Evolutionary conservation across 202 grass and related monocot genomes (phyloP).

Genomic region (Eragrostis tef): DNA sequence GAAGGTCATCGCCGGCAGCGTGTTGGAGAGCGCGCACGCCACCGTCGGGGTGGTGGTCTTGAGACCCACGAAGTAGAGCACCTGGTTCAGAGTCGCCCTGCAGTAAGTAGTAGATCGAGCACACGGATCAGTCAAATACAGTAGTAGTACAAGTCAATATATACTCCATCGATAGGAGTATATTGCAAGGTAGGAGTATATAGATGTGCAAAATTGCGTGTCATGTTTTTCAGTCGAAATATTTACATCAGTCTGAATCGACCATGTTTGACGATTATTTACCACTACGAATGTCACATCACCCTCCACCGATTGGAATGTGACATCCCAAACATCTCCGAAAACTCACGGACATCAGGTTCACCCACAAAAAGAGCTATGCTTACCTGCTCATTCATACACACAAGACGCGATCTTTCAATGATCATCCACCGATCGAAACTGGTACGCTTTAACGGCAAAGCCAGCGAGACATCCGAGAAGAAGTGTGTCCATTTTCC

Average conservation of each 20-base stretch:
- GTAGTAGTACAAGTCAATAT: background rate
- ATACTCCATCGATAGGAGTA: no score
- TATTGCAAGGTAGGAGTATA: background rate
- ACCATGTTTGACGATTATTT: no score
- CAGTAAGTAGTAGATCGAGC: background rate
- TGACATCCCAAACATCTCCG: background rate
- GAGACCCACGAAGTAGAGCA: slow-evolving; percentile 78
- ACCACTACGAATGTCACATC: background rate
- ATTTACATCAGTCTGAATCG: no score
- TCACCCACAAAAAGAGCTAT: background rate
- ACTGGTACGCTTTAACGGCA: slow-evolving; percentile 8
- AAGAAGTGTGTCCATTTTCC: slow-evolving; percentile 40
- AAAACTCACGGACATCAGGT: background rate
- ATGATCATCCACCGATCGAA: background rate
- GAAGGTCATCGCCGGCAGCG: slow-evolving; percentile 83
- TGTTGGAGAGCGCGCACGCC: slow-evolving; percentile 79
- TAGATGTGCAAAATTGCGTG: background rate
- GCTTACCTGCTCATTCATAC: background rate
- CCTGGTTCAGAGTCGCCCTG: slow-evolving; percentile 79
- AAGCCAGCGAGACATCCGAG: slow-evolving; percentile 23
- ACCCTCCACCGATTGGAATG: background rate
- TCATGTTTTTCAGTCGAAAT: no score
- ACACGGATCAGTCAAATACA: background rate
- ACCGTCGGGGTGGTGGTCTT: slow-evolving; percentile 79
- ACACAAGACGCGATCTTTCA: background rate